A percentile compares a stretch with the other conserved stretches of the same genome.
Evolutionary conservation across 345 rosid genomes (phyloP).

Genomic region (Bruguiera parviflora): DNA sequence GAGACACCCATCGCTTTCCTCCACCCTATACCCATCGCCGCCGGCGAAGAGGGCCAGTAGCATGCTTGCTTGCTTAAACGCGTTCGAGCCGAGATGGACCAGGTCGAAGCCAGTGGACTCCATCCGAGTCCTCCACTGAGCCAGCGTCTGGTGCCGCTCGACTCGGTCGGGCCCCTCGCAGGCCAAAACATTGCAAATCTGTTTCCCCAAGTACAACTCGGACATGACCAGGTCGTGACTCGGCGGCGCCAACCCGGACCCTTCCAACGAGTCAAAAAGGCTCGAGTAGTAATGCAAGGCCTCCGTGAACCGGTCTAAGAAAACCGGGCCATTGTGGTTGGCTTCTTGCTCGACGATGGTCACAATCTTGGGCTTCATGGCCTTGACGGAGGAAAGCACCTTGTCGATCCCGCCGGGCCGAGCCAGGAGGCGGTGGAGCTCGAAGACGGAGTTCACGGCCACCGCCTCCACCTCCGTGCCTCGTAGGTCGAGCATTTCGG

Average conservation of each 20-base stretch:
- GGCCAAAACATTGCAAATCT: conserved; percentile 35
- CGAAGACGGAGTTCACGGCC: conserved; percentile 31
- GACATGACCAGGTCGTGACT: conserved; percentile 35
- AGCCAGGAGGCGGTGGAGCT: conserved; percentile 33
- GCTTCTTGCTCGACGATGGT: conserved; percentile 36
- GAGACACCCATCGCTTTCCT: conserved; percentile 72
- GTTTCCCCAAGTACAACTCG: conserved; percentile 36
- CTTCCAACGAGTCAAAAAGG: conserved; percentile 36
- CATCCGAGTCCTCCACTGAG: conserved; percentile 62
- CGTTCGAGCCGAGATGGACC: conserved; percentile 78
- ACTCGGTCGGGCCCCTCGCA: conserved; percentile 74
- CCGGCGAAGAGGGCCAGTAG: conserved; percentile 63
- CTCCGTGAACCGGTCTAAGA: conserved; percentile 30
- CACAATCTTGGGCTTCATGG: conserved; percentile 33
- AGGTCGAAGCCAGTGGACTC: conserved; percentile 60
- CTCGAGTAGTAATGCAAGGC: conserved; percentile 36
- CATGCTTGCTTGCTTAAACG: conserved; percentile 85
- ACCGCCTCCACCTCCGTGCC: conserved; percentile 27
- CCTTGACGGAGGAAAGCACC: conserved; percentile 25
- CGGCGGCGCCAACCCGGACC: conserved; percentile 20
- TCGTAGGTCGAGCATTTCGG: conserved; percentile 29
- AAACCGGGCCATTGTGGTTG: conserved; percentile 32
- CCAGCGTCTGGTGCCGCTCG: conserved; percentile 71
- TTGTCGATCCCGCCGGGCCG: conserved; percentile 26
- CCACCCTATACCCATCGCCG: conserved; percentile 84